These are phyloP conservation scores for Cladosporium colombiae DNA, from an alignment of 2,329 filamentous ascomycete genomes.

Conservation along the genomic window DNA sequence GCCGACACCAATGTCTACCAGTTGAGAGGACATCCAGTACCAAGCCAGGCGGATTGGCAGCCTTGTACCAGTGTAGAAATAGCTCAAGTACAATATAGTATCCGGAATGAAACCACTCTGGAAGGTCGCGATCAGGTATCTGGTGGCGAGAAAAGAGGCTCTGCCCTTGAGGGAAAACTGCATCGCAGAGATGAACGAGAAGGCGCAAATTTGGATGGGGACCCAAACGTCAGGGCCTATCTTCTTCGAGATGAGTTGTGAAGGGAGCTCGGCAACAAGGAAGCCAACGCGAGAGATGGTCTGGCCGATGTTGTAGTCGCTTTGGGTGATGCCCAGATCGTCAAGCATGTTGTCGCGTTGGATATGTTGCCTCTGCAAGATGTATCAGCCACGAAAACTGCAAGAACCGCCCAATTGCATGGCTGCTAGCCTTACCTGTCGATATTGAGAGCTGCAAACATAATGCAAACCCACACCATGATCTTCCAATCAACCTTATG, in stretches of 20 bases:
- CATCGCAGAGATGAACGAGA: slow-evolving; percentile 39
- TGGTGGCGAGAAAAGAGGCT: slow-evolving; percentile 8
- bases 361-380: neutral
- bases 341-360: slow-evolving; percentile 30
- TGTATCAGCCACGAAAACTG: neutral
- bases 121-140: slow-evolving; percentile 7
- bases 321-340: slow-evolving; percentile 46
- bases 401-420: neutral
- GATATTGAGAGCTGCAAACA: slow-evolving; percentile 8
- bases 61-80: slow-evolving; percentile 37
- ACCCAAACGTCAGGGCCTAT: slow-evolving; percentile 48
- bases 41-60: slow-evolving; percentile 44
- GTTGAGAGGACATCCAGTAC: slow-evolving; percentile 42
- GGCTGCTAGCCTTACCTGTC: neutral
- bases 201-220: slow-evolving; percentile 38
- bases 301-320: slow-evolving; percentile 40
- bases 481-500: slow-evolving; percentile 12
- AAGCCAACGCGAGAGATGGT: slow-evolving; percentile 50
- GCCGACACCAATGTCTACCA: slow-evolving; percentile 33
- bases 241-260: slow-evolving; percentile 52
- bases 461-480: slow-evolving; percentile 11
- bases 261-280: slow-evolving; percentile 49
- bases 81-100: slow-evolving; percentile 23
- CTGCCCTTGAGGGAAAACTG: slow-evolving; percentile 39
- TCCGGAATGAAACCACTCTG: slow-evolving; percentile 12